Base-by-base conservation (phyloP, 306 rosid species). In the Prunus armeniaca region DNA sequence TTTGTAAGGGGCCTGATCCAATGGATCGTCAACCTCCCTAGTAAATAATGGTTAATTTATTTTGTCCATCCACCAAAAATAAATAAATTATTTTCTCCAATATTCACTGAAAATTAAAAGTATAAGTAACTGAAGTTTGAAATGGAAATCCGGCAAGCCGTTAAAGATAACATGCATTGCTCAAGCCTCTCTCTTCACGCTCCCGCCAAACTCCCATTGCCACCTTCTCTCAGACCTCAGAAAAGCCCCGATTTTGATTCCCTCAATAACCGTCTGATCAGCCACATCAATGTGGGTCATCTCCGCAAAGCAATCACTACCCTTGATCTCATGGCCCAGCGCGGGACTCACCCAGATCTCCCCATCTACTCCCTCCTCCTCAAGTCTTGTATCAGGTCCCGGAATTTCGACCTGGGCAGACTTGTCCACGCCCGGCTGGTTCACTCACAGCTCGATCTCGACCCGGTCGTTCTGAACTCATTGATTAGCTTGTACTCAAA, bases 351-450 rank as follows among this genome's bases (percentile, higher is more conserved):
- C 61, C 73, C 77, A 0, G 82, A 63, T 46, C 72, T 71, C 63
- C 43, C 73, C 67, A 52, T 77, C 72, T 63, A 34, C 71, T 78
- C 82, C 34, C 77, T 63, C 73, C 76, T 78, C 67, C 77, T 78
- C 82, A 71, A 72, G 20, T 62, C 82, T 60, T 71, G 82, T 58
- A 56, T 78, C 71, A 32, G 82, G 58, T 78, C 82, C 61, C 78
- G 67, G 5, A 72, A 41, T 25, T 79, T 71, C 73, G 58, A 54
- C 9, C 82, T 79, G 25, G 78, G 67, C 5, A 72, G 65, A 12
- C 67, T 71, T 25, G 72, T 71, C 64, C 82, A 78, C 64, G 66
- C 56, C 13, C 72, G 34, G 3, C 6, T 78, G 24, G 9, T 28
- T 13, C 9, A 3, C 0, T 79, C 73, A 6, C 5, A 65, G 6